Percentiles rank a stretch among this genome's conserved stretches.
phyloP scores from a whole-genome alignment of 2,329 filamentous ascomycete genomes.

The Dactylellina leptospora region DNA sequence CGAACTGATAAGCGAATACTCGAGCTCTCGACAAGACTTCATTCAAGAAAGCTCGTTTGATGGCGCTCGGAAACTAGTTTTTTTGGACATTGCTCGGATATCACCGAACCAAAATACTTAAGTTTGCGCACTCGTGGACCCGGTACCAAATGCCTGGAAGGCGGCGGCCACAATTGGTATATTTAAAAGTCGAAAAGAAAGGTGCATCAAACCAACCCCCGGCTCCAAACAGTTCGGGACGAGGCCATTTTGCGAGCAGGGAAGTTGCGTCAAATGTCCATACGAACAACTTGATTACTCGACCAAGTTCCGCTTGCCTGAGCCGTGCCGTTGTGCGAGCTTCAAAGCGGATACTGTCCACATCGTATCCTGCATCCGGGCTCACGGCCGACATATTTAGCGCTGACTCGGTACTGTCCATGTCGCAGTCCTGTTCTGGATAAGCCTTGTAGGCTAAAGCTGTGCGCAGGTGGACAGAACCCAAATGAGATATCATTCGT shows the following conservation, averaged over 20 bases:
- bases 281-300: slow-evolving; percentile 23
- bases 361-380: slow-evolving; percentile 26
- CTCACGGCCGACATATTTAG: slow-evolving; percentile 48
- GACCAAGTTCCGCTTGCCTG: slow-evolving; percentile 15
- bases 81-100: slow-evolving; percentile 24
- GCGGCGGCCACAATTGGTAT: slow-evolving; percentile 42
- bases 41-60: neutral
- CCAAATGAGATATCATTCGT: slow-evolving; percentile 29
- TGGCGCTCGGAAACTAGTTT: slow-evolving; percentile 9
- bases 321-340: slow-evolving; percentile 36
- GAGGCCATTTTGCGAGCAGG: slow-evolving; percentile 20
- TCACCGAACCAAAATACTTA: slow-evolving; percentile 29
- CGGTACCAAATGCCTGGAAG: slow-evolving; percentile 4
- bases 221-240: slow-evolving; percentile 22
- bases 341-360: slow-evolving; percentile 31
- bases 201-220: too few relatives aligned
- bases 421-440: slow-evolving; percentile 13
- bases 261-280: slow-evolving; percentile 3
- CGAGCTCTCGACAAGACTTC: slow-evolving; percentile 25
- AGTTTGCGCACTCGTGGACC: neutral
- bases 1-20: slow-evolving; percentile 51
- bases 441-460: slow-evolving; percentile 13
- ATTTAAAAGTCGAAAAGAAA: neutral
- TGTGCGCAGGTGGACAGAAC: slow-evolving; percentile 18
- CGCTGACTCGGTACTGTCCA: slow-evolving; percentile 41